Conservation (phyloP, 2,329 filamentous ascomycete species). For the Scortechinia acanthostroma region DNA sequence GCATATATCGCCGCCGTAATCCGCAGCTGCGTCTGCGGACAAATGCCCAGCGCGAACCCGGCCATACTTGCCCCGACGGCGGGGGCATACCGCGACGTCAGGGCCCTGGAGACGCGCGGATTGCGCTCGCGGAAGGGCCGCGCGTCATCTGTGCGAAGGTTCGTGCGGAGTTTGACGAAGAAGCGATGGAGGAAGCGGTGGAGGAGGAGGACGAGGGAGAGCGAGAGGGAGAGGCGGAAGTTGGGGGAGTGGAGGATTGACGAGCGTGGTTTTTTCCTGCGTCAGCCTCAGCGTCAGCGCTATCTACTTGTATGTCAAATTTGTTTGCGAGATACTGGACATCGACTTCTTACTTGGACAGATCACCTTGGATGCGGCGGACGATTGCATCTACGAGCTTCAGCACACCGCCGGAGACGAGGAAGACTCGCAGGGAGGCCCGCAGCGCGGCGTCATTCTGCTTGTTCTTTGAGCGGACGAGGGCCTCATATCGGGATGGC, state of each 20-base stretch:
- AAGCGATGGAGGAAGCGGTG: conserved; percentile 58
- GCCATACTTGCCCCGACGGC: conserved; percentile 55
- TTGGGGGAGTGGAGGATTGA: conserved; percentile 37
- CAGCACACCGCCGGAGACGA: background rate
- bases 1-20: conserved; percentile 52
- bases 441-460: background rate
- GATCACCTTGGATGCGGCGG: background rate
- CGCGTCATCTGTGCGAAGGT: conserved; percentile 47
- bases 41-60: conserved; percentile 48
- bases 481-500: background rate
- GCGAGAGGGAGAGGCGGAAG: conserved; percentile 46
- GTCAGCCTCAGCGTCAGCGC: conserved; percentile 6
- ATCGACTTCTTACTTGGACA: background rate
- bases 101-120: conserved; percentile 39
- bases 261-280: conserved; percentile 23
- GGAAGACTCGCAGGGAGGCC: background rate
- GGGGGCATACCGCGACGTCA: conserved; percentile 51
- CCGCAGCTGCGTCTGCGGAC: conserved; percentile 46
- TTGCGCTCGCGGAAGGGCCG: conserved; percentile 50
- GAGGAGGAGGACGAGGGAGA: conserved; percentile 54
- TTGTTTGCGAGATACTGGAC: too few relatives aligned
- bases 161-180: conserved; percentile 45
- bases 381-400: background rate
- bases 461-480: background rate
- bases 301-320: too few relatives aligned